Conservation (phyloP, 1,284 basidiomycete species). For the Cystobasidiaceae sp. region DNA sequence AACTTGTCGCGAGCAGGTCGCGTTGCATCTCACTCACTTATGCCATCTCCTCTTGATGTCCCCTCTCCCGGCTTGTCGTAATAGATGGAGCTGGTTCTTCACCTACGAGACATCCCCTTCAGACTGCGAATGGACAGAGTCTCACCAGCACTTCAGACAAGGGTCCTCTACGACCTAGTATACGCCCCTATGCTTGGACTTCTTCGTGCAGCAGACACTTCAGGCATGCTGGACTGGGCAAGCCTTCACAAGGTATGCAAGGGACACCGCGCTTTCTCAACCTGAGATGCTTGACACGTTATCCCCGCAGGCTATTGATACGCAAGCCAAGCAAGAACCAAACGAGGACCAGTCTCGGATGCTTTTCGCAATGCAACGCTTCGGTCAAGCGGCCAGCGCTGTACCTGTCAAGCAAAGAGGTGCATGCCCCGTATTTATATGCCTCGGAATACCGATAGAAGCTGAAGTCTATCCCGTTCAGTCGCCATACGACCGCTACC, state of each 20-base stretch:
- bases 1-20: too few relatives aligned
- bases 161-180: conserved; percentile 10
- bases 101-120: background rate
- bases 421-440: too few relatives aligned
- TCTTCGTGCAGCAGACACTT: background rate
- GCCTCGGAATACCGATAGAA: background rate
- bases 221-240: background rate
- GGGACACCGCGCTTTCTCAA: too few relatives aligned
- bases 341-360: background rate
- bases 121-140: conserved; percentile 15
- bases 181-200: conserved; percentile 9
- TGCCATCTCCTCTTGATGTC: too few relatives aligned
- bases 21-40: too few relatives aligned
- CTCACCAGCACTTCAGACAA: background rate
- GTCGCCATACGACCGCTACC: too few relatives aligned
- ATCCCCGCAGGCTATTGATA: conserved; percentile 16
- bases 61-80: background rate
- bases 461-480: background rate
- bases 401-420: background rate
- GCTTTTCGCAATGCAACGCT: conserved; percentile 14
- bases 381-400: background rate
- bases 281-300: too few relatives aligned
- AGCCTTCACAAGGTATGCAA: background rate
- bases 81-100: conserved; percentile 18
- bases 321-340: background rate